phyloP scores from a whole-genome alignment of 441 rosid species.

The Corymbia citriodora region DNA sequence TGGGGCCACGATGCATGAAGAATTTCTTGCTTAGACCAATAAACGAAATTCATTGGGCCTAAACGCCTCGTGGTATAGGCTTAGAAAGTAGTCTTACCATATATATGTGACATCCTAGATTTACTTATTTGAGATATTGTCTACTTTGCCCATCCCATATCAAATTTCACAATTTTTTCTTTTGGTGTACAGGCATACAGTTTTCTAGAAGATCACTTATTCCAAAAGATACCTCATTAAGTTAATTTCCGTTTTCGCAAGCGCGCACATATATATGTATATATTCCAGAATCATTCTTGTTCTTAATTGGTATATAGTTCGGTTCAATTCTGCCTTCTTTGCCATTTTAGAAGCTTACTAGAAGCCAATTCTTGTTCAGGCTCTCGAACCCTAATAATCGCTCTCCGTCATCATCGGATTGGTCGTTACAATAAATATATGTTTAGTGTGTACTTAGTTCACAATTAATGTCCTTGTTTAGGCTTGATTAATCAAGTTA shows the following conservation, averaged over 20 bases:
- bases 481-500: background rate
- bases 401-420: fast-evolving
- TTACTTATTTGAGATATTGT: fast-evolving
- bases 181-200: too few species aligned
- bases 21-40: background rate
- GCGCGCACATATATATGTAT: too few species aligned
- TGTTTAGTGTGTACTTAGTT: background rate
- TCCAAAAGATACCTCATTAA: fast-evolving
- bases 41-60: background rate
- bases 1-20: background rate
- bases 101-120: too few species aligned
- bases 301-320: too few species aligned
- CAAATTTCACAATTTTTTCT: too few species aligned
- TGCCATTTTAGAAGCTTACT: too few species aligned
- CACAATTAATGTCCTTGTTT: background rate
- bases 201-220: fast-evolving
- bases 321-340: too few species aligned
- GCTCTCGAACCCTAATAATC: fast-evolving
- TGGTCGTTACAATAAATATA: too few species aligned
- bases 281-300: fast-evolving
- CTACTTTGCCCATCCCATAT: too few species aligned
- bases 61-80: background rate
- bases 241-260: too few species aligned
- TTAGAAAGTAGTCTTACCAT: too few species aligned
- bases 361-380: fast-evolving